A percentile compares a stretch with the other conserved stretches of the same genome.
phyloP scores from a whole-genome alignment of 2,329 filamentous ascomycete genomes.

The Colletotrichum noveboracense region DNA sequence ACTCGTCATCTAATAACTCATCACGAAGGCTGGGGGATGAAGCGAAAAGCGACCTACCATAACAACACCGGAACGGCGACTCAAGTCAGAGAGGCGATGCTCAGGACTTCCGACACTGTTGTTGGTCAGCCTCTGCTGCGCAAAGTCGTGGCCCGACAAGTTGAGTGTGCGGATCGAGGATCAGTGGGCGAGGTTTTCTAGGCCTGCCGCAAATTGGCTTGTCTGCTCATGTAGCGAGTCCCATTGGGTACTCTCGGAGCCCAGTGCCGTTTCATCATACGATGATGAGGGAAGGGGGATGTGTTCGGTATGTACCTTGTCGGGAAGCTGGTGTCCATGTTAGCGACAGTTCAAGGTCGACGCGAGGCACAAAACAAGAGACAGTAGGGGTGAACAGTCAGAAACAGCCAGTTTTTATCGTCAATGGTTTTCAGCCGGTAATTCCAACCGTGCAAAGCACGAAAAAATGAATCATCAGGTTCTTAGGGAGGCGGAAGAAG shows the following conservation, averaged over 20 bases:
- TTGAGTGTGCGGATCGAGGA: conserved; percentile 24
- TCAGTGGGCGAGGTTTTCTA: conserved; percentile 99
- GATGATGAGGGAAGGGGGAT: conserved; percentile 24
- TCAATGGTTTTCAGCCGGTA: conserved; percentile 89
- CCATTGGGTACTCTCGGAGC: conserved; percentile 73
- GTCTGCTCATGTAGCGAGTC: conserved; percentile 71
- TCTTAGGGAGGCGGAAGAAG: conserved; percentile 9
- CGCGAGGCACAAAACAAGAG: not conserved
- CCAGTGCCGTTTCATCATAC: conserved; percentile 95
- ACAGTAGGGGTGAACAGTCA: conserved; percentile 57
- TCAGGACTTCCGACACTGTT: not conserved
- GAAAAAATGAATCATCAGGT: conserved; percentile 68
- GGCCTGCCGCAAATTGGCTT: conserved; percentile 95
- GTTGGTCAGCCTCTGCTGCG: not conserved
- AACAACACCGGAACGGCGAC: not conserved
- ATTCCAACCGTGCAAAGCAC: conserved; percentile 83
- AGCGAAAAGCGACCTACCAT: conserved; percentile 22
- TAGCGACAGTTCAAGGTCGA: conserved; percentile 29
- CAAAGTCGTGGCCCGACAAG: not conserved
- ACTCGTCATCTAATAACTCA: conserved; percentile 66
- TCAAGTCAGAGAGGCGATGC: not conserved
- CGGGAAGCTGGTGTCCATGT: conserved; percentile 29
- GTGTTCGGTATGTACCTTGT: conserved; percentile 26
- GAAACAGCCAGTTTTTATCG: conserved; percentile 87
- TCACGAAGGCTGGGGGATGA: conserved; percentile 39